phyloP scores from a whole-genome alignment of 345 rosid species.

The Durio zibethinus region DNA sequence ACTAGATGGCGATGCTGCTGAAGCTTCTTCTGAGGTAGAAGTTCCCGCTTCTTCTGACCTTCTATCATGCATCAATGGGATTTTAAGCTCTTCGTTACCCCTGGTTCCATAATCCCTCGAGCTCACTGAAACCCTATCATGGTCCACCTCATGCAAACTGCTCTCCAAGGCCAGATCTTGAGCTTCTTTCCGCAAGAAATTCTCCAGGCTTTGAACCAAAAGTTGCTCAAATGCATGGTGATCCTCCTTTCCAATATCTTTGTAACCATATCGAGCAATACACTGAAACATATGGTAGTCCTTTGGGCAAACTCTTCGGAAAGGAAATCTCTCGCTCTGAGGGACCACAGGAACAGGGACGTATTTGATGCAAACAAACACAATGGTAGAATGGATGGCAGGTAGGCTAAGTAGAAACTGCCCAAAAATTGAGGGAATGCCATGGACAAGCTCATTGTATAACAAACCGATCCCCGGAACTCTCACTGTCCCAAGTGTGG shows the following conservation, averaged over 20 bases:
- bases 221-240: constrained; percentile 78
- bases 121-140: constrained; percentile 38
- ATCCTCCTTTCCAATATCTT: constrained; percentile 84
- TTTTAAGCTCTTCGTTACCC: constrained; percentile 47
- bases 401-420: constrained; percentile 85
- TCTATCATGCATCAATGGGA: constrained; percentile 57
- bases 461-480: constrained; percentile 84
- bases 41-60: constrained; percentile 31
- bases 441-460: constrained; percentile 87
- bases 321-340: constrained; percentile 83
- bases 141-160: constrained; percentile 37
- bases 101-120: constrained; percentile 27
- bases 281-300: constrained; percentile 95
- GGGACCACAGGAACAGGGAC: constrained; percentile 93
- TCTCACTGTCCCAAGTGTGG: constrained; percentile 77
- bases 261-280: constrained; percentile 88
- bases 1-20: constrained; percentile 48
- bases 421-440: constrained; percentile 83
- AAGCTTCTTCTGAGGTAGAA: constrained; percentile 27
- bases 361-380: constrained; percentile 91
- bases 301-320: constrained; percentile 81
- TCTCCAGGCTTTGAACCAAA: constrained; percentile 74
- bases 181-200: constrained; percentile 74
- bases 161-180: constrained; percentile 76
- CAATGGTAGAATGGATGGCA: constrained; percentile 81